phyloP scores from a whole-genome alignment of 73 alveolate genomes.

The Symbiodinium pilosum region DNA sequence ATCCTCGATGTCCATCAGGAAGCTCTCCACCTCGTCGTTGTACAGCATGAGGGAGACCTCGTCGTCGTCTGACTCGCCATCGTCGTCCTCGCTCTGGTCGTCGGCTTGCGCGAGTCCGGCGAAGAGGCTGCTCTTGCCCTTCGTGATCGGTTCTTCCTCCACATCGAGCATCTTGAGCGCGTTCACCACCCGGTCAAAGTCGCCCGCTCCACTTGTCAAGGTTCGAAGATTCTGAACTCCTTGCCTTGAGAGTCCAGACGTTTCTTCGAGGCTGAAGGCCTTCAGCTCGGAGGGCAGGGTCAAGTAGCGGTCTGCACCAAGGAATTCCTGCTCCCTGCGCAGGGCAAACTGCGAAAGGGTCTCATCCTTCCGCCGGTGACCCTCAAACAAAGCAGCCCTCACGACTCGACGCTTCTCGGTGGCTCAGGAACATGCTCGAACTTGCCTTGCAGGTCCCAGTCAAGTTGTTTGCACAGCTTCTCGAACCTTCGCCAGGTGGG shows the following conservation, averaged over 20 bases:
- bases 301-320: background rate
- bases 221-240: conserved; percentile 8
- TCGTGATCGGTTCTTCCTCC: background rate
- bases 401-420: conserved; percentile 16
- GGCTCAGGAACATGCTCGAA: background rate
- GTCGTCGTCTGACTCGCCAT: background rate
- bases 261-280: background rate
- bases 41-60: background rate
- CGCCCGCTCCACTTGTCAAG: background rate
- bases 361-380: background rate
- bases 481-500: background rate
- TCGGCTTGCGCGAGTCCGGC: background rate
- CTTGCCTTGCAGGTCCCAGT: conserved; percentile 1
- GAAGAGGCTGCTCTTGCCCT: background rate
- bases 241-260: background rate
- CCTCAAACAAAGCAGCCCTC: conserved; percentile 5
- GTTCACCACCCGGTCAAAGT: background rate
- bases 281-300: background rate
- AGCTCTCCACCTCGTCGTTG: background rate
- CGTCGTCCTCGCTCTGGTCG: background rate
- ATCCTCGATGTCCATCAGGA: no score
- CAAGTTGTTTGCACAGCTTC: background rate
- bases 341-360: background rate
- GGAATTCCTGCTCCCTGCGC: background rate
- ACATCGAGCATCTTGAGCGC: background rate